A percentile compares a stretch with the other conserved stretches of the same genome.
Conservation (phyloP, 2,329 filamentous ascomycete genomes). For the Aspergillus tubingensis region DNA sequence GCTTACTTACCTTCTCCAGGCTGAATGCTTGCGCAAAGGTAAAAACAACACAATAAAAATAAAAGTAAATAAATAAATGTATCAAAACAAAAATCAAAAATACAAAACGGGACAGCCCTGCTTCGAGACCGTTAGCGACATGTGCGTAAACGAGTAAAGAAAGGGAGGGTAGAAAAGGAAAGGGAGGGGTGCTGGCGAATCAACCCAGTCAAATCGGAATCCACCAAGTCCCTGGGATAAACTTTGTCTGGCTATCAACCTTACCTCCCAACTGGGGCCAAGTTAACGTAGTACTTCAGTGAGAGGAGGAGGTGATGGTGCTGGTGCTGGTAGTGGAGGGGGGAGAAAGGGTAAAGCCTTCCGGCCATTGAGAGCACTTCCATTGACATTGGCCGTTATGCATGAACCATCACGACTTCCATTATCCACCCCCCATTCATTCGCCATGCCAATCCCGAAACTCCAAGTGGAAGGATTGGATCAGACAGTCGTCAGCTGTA, state of each 20-base stretch:
- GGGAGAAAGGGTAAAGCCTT: background rate
- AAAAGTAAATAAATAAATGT: too few relatives aligned
- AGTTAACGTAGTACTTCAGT: too few relatives aligned
- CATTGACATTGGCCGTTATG: constrained; percentile 12
- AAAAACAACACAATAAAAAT: background rate
- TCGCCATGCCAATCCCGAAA: background rate
- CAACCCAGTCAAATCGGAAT: constrained; percentile 4
- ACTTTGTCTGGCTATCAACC: constrained; percentile 14
- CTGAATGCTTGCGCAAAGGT: background rate
- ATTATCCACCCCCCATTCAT: constrained; percentile 5
- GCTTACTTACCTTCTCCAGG: background rate
- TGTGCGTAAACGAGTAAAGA: constrained; percentile 4
- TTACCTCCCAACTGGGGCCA: constrained; percentile 4
- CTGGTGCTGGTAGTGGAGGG: background rate
- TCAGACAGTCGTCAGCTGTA: constrained; percentile 14
- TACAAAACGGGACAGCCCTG: background rate
- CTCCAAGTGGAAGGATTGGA: constrained; percentile 6
- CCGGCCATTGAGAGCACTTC: constrained; percentile 7
- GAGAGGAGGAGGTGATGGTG: too few relatives aligned
- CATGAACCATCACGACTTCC: constrained; percentile 16
- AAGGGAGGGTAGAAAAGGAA: background rate
- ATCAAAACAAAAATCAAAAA: too few relatives aligned
- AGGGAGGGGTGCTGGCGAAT: background rate
- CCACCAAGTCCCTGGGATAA: constrained; percentile 5
- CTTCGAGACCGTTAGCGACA: constrained; percentile 14